Evolutionary conservation across 768 basidiomycete genomes (phyloP).

Genomic region (Boletus reticuloceps): DNA sequence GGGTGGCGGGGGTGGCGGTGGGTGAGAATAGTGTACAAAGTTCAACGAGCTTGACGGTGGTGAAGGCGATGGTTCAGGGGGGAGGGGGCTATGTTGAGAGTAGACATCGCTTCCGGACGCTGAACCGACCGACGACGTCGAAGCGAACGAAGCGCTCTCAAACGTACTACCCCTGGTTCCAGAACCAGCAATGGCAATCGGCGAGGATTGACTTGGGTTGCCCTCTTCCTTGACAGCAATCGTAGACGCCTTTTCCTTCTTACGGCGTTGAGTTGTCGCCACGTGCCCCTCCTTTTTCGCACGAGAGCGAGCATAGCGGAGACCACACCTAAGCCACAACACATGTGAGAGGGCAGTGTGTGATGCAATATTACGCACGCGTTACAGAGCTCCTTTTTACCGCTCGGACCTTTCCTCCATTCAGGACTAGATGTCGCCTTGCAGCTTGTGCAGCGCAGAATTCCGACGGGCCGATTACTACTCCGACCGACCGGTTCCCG

Average conservation of each 20-base stretch:
- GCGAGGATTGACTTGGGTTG: constrained; percentile 25
- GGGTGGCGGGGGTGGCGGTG: constrained; percentile 35
- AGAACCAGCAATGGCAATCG: constrained; percentile 45
- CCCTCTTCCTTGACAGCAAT: constrained; percentile 27
- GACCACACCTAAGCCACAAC: constrained; percentile 59
- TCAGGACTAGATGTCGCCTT: constrained; percentile 81
- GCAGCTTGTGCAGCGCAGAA: constrained; percentile 76
- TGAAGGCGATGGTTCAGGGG: constrained; percentile 57
- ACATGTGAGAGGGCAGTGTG: constrained; percentile 19
- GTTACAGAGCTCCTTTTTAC: constrained; percentile 90
- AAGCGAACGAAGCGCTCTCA: constrained; percentile 47
- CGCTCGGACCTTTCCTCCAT: constrained; percentile 89
- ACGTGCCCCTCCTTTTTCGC: constrained; percentile 82
- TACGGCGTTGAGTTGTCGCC: constrained; percentile 51
- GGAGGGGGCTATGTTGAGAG: constrained; percentile 43
- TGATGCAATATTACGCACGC: constrained; percentile 57
- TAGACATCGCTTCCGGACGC: constrained; percentile 57
- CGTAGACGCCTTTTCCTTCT: constrained; percentile 51
- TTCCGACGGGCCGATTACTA: constrained; percentile 68
- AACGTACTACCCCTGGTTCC: constrained; percentile 44
- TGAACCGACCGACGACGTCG: constrained; percentile 51
- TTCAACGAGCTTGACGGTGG: constrained; percentile 54
- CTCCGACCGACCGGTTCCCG: constrained; percentile 45
- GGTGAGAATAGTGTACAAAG: constrained; percentile 56
- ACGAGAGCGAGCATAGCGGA: constrained; percentile 82